Percentiles rank a stretch among this genome's conserved stretches.
These are phyloP conservation scores for Aspergillus fijiensis DNA, from an alignment of 2,329 filamentous ascomycete species.

Conservation along the genomic window DNA sequence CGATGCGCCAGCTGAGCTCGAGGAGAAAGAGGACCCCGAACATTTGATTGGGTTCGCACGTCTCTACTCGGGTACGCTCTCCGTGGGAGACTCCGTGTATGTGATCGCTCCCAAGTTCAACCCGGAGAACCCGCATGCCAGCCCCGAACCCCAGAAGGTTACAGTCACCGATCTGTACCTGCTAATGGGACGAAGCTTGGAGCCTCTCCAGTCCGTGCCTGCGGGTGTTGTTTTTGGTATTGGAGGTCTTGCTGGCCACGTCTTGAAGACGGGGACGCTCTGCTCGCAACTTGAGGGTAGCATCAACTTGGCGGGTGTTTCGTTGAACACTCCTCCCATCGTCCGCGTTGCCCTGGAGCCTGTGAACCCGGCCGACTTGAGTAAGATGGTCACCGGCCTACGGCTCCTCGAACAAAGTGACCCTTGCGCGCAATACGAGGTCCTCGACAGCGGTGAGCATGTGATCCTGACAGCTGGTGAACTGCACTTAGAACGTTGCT, in stretches of 20 bases:
- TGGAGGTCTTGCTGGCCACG: constrained; percentile 82
- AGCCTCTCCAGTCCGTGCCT: constrained; percentile 78
- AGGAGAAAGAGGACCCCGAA: constrained; percentile 70
- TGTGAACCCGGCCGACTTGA: constrained; percentile 80
- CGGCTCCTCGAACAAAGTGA: constrained; percentile 89
- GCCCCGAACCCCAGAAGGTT: constrained; percentile 75
- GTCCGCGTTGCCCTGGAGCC: constrained; percentile 96
- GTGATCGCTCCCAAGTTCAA: constrained; percentile 92
- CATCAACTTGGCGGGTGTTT: constrained; percentile 85
- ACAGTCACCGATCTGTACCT: constrained; percentile 87
- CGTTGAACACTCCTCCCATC: constrained; percentile 79
- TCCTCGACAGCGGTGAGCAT: constrained; percentile 89
- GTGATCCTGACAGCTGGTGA: constrained; percentile 93
- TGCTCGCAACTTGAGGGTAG: constrained; percentile 84
- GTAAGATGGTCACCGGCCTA: constrained; percentile 91
- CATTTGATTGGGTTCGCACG: constrained; percentile 93
- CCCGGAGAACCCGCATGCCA: constrained; percentile 69
- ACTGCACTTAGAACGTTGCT: constrained; percentile 85
- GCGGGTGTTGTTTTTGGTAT: constrained; percentile 96
- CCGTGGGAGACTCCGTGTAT: constrained; percentile 86
- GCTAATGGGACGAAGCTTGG: constrained; percentile 88
- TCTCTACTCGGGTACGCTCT: constrained; percentile 86
- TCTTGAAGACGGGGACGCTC: constrained; percentile 93
- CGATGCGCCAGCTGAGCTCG: constrained; percentile 50
- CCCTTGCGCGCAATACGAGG: constrained; percentile 93